Base-by-base conservation (phyloP, 352 stramenopile species). In the Globisporangium echinulatum region DNA sequence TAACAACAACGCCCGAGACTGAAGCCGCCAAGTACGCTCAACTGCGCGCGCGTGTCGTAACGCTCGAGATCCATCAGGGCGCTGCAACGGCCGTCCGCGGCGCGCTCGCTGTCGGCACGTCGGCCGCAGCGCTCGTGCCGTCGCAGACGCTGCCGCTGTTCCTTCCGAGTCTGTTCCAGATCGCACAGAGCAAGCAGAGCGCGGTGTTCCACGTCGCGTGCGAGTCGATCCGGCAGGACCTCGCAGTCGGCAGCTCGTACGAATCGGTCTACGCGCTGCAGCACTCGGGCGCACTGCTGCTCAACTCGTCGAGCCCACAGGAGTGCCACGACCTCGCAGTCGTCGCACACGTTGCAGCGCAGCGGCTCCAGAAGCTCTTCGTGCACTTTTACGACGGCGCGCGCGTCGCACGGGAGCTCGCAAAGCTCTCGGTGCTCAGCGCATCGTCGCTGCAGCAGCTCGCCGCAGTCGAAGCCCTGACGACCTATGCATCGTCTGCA, bases 371-470 rank as follows among this genome's bases (percentile, higher is more conserved):
- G 52, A 87, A 87, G 62, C 70, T 89, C 33, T 59, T 88, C 37
- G 71, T 94, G 33, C 79, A 92, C 70, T 92, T 94, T 56, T 94
- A 90, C 63, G 85, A 94, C 54, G 81, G 81, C 33, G 66, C 78
- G 38, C 82, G 81, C 56, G 75, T 92, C 10, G 77, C 77, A 0
- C 67, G 70, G n/a, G 78, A 90, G 62, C 61, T 79, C 36, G 65
- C 75, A 57, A 87, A 86, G 67, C 69, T 92, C 43, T 70, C 79
- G 19, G 55, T 82, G 36, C 68, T 89, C 7, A 76, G 74, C n/a
- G 66, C 71, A 10, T 51, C 72, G 36, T 70, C 78, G n/a, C 74
- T 92, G 7, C 66, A 84, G 61, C 66, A 69, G 17, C 62, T 89
- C 37, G 63, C 74, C 1, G 65, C 67, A 14, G 52, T 73, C 15